phyloP scores from a whole-genome alignment of 2,329 filamentous ascomycete species.

The Trichoderma gracile region DNA sequence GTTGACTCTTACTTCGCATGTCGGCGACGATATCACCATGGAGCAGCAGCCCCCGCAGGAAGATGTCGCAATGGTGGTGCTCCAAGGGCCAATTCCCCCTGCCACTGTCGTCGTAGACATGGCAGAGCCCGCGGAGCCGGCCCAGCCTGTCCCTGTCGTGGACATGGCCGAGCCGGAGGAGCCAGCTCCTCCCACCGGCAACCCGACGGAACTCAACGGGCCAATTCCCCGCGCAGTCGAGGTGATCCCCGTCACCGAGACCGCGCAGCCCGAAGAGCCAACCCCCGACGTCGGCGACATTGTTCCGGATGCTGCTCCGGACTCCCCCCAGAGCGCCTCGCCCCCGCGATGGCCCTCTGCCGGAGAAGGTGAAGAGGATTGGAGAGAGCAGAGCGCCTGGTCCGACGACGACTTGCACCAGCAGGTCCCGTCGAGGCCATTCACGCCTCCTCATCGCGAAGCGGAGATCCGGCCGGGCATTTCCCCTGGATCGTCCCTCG shows the following conservation, averaged over 20 bases:
- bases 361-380: slow-evolving; percentile 20
- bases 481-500: slow-evolving; percentile 10
- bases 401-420: background rate
- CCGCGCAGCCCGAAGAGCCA: slow-evolving; percentile 1
- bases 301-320: slow-evolving; percentile 18
- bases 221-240: background rate
- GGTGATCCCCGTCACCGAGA: slow-evolving; percentile 1
- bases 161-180: slow-evolving; percentile 17
- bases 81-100: slow-evolving; percentile 16
- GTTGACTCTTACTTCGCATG: slow-evolving; percentile 9
- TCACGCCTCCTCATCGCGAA: background rate
- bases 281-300: slow-evolving; percentile 17
- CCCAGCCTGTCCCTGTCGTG: background rate
- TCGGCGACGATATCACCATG: slow-evolving; percentile 12
- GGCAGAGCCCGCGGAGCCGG: slow-evolving; percentile 11
- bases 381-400: slow-evolving; percentile 1
- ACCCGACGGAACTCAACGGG: slow-evolving; percentile 14
- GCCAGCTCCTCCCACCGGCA: slow-evolving; percentile 1
- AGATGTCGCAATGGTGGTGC: slow-evolving; percentile 16
- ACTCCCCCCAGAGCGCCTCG: background rate
- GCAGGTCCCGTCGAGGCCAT: background rate
- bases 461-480: background rate
- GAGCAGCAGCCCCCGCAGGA: slow-evolving; percentile 14
- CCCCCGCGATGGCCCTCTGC: slow-evolving; percentile 16
- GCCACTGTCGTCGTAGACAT: background rate